Evolutionary conservation across 2,329 filamentous ascomycete species (phyloP).

Genomic region (Exophiala calicioides): DNA sequence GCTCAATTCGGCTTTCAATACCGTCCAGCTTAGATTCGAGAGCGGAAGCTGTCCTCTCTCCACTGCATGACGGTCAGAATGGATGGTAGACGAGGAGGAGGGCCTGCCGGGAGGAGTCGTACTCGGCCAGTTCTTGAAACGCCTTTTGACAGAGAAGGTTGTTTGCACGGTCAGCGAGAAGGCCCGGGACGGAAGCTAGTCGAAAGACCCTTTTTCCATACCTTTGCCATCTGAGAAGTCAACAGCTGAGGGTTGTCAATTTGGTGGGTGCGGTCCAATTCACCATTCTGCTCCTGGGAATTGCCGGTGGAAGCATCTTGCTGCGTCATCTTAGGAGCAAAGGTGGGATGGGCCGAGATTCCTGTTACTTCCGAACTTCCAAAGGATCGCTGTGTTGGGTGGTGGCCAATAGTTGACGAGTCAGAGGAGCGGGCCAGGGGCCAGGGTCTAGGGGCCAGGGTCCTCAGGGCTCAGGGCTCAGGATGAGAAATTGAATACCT

Average conservation of each 20-base stretch:
- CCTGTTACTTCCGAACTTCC: too few species aligned
- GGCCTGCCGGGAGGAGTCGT: slow-evolving; percentile 4
- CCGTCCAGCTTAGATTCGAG: slow-evolving; percentile 56
- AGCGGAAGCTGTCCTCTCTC: slow-evolving; percentile 57
- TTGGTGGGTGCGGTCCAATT: slow-evolving; percentile 12
- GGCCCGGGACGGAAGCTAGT: neutral
- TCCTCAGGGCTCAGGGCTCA: too few species aligned
- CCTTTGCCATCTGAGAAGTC: slow-evolving; percentile 31
- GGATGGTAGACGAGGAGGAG: neutral
- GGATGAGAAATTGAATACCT: too few species aligned
- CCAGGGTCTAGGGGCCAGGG: too few species aligned
- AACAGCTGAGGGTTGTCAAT: slow-evolving; percentile 19
- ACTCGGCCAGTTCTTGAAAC: slow-evolving; percentile 38
- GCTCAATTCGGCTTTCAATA: slow-evolving; percentile 58
- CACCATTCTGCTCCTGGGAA: slow-evolving; percentile 12
- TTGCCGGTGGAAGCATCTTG: slow-evolving; percentile 5
- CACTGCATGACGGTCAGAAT: slow-evolving; percentile 38
- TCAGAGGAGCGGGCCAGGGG: too few species aligned
- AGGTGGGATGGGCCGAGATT: too few species aligned
- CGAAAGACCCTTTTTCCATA: slow-evolving; percentile 12
- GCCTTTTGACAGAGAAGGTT: slow-evolving; percentile 29
- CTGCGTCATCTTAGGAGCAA: slow-evolving; percentile 17
- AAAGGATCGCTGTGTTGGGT: too few species aligned
- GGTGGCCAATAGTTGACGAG: too few species aligned
- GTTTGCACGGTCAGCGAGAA: slow-evolving; percentile 11